A percentile compares a stretch with the other conserved stretches of the same genome.
These are phyloP conservation scores for Ascochyta pisi DNA, from an alignment of 2,329 filamentous ascomycete species.

Conservation along the genomic window DNA sequence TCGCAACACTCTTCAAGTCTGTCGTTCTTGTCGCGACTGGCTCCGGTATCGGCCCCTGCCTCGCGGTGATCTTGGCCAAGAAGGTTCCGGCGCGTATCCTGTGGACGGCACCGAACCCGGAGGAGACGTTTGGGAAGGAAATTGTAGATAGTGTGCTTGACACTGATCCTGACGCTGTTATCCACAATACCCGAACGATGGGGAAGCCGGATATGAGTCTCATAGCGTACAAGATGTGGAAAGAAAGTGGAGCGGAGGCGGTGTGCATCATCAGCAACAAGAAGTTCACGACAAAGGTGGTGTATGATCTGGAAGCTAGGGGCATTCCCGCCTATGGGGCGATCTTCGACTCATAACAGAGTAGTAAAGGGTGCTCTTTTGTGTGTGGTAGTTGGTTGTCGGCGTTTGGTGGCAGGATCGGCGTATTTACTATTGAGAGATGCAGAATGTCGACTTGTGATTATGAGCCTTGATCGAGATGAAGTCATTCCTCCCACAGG, in stretches of 20 bases:
- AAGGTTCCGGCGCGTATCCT: constrained; percentile 66
- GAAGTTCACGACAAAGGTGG: constrained; percentile 70
- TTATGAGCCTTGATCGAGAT: too few species aligned
- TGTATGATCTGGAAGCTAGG: constrained; percentile 72
- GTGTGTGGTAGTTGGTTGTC: not conserved
- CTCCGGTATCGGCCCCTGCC: constrained; percentile 51
- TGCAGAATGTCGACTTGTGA: too few species aligned
- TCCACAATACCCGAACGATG: constrained; percentile 69
- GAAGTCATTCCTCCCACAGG: too few species aligned
- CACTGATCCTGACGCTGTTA: constrained; percentile 68
- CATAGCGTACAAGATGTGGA: constrained; percentile 62
- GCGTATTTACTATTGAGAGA: too few species aligned
- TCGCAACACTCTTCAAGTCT: constrained; percentile 46
- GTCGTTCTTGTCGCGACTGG: constrained; percentile 49
- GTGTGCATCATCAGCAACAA: constrained; percentile 79
- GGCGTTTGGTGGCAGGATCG: not conserved
- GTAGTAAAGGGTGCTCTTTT: not conserved
- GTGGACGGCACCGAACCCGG: constrained; percentile 72
- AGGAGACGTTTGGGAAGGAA: constrained; percentile 68
- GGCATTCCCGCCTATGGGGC: constrained; percentile 75
- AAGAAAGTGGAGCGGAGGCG: constrained; percentile 66
- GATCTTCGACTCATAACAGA: constrained; percentile 70
- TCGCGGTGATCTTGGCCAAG: constrained; percentile 59
- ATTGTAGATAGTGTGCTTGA: constrained; percentile 65
- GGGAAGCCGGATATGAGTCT: constrained; percentile 70